Conservation (phyloP, 306 rosid genomes). For the Delonix regia region DNA sequence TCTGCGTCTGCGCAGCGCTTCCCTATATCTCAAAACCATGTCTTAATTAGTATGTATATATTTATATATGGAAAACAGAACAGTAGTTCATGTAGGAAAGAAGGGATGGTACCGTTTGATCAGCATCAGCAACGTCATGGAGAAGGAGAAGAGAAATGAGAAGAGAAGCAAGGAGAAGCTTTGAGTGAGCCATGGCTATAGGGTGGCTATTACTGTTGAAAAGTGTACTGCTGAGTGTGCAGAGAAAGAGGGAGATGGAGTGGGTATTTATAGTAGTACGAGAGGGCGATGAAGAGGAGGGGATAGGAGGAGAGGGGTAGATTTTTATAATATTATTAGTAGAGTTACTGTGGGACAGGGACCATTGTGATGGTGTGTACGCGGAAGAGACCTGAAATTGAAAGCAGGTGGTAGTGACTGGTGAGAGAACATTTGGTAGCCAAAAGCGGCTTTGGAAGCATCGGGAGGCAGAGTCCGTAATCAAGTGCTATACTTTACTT, state of each 20-base stretch:
- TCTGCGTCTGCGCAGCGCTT: constrained; percentile 25
- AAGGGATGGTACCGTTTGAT: constrained; percentile 35
- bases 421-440: constrained; percentile 27
- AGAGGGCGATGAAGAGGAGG: not conserved
- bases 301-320: not conserved
- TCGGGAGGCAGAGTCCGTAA: not conserved
- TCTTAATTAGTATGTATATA: not conserved
- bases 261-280: constrained; percentile 59
- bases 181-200: constrained; percentile 52
- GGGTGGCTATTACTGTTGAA: constrained; percentile 8
- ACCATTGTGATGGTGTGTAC: not conserved
- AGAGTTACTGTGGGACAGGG: not conserved
- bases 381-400: constrained; percentile 25
- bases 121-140: constrained; percentile 37
- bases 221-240: constrained; percentile 1
- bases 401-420: not conserved
- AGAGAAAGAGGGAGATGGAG: constrained; percentile 17
- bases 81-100: too few species aligned
- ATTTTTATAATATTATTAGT: not conserved
- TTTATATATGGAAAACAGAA: too few species aligned
- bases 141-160: constrained; percentile 48
- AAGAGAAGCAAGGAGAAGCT: constrained; percentile 47
- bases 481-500: not conserved
- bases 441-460: constrained; percentile 31
- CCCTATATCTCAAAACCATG: constrained; percentile 24